Conservation (phyloP, 805 yeast genomes). For the Blastobotrys chiropterorum region DNA sequence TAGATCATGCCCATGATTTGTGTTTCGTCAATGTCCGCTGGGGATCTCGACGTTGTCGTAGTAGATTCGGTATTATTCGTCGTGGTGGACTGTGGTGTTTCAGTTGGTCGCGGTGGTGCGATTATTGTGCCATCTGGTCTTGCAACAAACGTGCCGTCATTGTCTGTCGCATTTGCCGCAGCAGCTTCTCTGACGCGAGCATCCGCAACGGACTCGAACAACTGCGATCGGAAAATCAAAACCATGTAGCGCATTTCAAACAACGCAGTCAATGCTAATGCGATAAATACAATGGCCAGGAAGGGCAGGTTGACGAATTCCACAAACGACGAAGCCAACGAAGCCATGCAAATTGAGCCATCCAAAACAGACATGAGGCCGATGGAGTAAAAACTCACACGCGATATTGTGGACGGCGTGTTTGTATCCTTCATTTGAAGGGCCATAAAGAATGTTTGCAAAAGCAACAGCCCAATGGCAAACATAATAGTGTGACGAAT, state of each 20-base stretch:
- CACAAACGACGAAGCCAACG: slow-evolving; percentile 51
- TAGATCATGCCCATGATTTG: slow-evolving; percentile 52
- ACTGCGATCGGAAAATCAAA: slow-evolving; percentile 60
- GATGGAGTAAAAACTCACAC: slow-evolving; percentile 59
- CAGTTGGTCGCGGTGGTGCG: slow-evolving; percentile 5
- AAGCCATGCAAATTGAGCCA: slow-evolving; percentile 58
- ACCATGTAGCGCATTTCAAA: slow-evolving; percentile 73
- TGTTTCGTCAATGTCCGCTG: slow-evolving; percentile 42
- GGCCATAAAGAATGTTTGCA: slow-evolving; percentile 53
- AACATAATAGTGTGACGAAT: slow-evolving; percentile 39
- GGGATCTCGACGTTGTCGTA: not conserved
- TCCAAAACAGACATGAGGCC: slow-evolving; percentile 61
- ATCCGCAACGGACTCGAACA: slow-evolving; percentile 27
- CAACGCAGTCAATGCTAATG: slow-evolving; percentile 62
- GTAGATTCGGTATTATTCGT: not conserved
- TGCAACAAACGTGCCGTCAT: slow-evolving; percentile 19
- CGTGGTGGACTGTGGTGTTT: not conserved
- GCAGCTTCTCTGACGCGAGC: slow-evolving; percentile 46
- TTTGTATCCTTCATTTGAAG: slow-evolving; percentile 64
- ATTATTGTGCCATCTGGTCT: slow-evolving; percentile 20
- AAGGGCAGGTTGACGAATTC: slow-evolving; percentile 58
- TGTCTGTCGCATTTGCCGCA: slow-evolving; percentile 35
- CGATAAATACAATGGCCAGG: slow-evolving; percentile 61
- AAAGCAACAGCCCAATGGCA: slow-evolving; percentile 41
- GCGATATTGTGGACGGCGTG: slow-evolving; percentile 76